These are phyloP conservation scores for Calonectria leucothoes DNA, from an alignment of 2,329 filamentous ascomycete species.

Conservation along the genomic window DNA sequence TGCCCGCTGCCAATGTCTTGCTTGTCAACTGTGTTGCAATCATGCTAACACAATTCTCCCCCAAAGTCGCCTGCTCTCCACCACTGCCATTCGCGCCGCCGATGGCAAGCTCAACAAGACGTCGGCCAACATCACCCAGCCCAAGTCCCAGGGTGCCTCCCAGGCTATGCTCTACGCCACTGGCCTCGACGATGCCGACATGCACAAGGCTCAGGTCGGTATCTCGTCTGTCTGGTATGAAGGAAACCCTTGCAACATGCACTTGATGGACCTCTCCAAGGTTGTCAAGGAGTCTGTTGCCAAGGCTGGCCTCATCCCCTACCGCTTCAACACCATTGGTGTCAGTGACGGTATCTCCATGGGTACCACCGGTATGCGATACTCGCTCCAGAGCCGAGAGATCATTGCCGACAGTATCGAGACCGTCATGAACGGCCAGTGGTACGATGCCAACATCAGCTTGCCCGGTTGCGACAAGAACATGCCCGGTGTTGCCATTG, in stretches of 20 bases:
- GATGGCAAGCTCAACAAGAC: slow-evolving; percentile 81
- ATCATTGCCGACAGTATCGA: slow-evolving; percentile 98
- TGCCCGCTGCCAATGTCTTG: not conserved
- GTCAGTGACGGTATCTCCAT: slow-evolving; percentile 98
- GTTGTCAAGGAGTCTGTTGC: slow-evolving; percentile 72
- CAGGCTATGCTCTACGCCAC: slow-evolving; percentile 99
- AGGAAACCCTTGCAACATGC: slow-evolving; percentile 99
- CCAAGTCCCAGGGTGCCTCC: slow-evolving; percentile 97
- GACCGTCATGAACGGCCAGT: slow-evolving; percentile 98
- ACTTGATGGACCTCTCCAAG: slow-evolving; percentile 89
- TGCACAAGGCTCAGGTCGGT: slow-evolving; percentile 97
- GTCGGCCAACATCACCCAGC: slow-evolving; percentile 89
- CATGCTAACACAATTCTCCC: slow-evolving; percentile 13
- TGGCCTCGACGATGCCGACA: slow-evolving; percentile 84
- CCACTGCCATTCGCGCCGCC: slow-evolving; percentile 57
- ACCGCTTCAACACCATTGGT: slow-evolving; percentile 99
- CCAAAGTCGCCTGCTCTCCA: slow-evolving; percentile 62
- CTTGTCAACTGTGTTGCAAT: not conserved
- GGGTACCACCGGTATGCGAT: slow-evolving; percentile 97
- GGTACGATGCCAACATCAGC: slow-evolving; percentile 98
- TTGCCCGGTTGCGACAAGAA: slow-evolving; percentile 99
- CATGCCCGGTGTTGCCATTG: slow-evolving; percentile 93
- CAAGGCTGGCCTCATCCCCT: slow-evolving; percentile 84
- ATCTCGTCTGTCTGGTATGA: slow-evolving; percentile 99
- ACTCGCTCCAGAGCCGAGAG: slow-evolving; percentile 92